Evolutionary conservation across 1,284 basidiomycete species (phyloP).

Genomic region (Irpex rosettiformis): DNA sequence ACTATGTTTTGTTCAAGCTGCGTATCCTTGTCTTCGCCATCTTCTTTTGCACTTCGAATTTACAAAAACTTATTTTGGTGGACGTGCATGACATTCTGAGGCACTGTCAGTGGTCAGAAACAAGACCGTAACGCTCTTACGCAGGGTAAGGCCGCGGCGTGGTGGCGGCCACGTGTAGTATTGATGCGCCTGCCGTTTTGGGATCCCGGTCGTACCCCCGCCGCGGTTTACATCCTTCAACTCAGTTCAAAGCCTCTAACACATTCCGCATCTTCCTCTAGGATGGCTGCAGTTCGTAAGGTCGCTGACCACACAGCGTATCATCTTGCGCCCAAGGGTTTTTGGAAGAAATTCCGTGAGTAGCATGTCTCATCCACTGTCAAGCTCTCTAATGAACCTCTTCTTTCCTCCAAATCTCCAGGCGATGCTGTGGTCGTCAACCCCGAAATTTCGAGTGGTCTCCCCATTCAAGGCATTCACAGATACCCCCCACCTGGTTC

Average conservation of each 20-base stretch:
- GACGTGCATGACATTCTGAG: background rate
- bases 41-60: background rate
- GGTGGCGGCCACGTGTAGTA: conserved; percentile 1
- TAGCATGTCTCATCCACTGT: conserved; percentile 15
- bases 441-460: conserved; percentile 88
- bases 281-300: conserved; percentile 74
- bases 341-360: conserved; percentile 94
- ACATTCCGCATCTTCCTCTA: background rate
- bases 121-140: background rate
- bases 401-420: conserved; percentile 28
- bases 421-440: conserved; percentile 78
- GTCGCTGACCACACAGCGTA: conserved; percentile 83
- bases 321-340: conserved; percentile 83
- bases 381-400: conserved; percentile 7
- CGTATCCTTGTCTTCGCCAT: background rate
- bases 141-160: background rate
- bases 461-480: conserved; percentile 74
- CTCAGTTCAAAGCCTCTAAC: background rate
- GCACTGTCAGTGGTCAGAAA: background rate
- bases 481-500: conserved; percentile 87
- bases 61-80: background rate
- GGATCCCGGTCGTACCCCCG: conserved; percentile 1
- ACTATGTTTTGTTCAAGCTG: background rate
- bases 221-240: background rate
- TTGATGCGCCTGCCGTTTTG: background rate